These are phyloP conservation scores for Paramecium sonneborni DNA, from an alignment of 73 alveolate species.

Conservation along the genomic window DNA sequence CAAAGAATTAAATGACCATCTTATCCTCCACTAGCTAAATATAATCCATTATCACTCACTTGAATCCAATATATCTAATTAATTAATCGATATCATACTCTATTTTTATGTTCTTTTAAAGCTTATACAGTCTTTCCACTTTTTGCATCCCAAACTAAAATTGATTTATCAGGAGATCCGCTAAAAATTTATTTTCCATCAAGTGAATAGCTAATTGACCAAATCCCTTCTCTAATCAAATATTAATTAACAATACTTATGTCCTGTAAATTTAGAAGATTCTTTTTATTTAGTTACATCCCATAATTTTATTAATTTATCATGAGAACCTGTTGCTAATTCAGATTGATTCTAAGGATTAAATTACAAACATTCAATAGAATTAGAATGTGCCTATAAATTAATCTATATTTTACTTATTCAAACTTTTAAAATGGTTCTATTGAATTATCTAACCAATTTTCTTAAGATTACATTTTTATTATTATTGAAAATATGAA, in stretches of 20 bases:
- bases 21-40: conserved; percentile 52
- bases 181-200: conserved; percentile 39
- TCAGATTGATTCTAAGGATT: neutral
- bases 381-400: neutral
- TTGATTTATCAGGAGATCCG: conserved; percentile 36
- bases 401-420: neutral
- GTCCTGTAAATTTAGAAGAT: neutral
- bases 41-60: conserved; percentile 30
- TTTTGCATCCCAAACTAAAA: conserved; percentile 40
- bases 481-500: neutral
- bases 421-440: conserved; percentile 25
- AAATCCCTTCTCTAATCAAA: neutral
- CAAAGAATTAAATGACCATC: conserved; percentile 39
- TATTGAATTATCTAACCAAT: neutral
- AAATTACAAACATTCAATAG: conserved; percentile 5
- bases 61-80: neutral
- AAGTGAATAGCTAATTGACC: neutral
- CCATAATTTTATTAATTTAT: conserved; percentile 17
- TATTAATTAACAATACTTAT: neutral
- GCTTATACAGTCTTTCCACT: neutral
- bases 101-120: conserved; percentile 17
- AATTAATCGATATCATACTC: neutral
- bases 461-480: neutral
- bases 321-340: conserved; percentile 47
- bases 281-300: conserved; percentile 23